Base-by-base conservation (phyloP, 495 filamentous ascomycete genomes). In the Paragyromitra xinjiangensis region DNA sequence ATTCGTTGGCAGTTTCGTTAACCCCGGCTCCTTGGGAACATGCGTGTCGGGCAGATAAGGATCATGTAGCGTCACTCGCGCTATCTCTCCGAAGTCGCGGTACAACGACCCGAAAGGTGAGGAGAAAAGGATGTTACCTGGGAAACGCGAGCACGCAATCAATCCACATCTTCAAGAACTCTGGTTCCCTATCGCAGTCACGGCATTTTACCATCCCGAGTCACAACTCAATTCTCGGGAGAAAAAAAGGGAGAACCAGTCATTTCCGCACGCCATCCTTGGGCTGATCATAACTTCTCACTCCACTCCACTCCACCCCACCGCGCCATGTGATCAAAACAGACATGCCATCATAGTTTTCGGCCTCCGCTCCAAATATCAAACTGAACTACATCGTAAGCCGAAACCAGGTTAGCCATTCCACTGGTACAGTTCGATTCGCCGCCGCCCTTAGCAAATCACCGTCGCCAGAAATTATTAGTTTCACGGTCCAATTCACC, bases 11-110 rank as follows among this genome's bases (percentile, higher is more conserved):
- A 34, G 37, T 58, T 39, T 64, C 59, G 67, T 55, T 16, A 40
- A 61, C 73, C 67, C 61, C 24, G 73, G 73, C 56, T 40, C 69
- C 64, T 53, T 55, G 45, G 39, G 62, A 61, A 69, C 51, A 45
- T 42, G 51, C 50, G 37, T 24, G 12, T 55, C 44, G 24, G 34
- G 40, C 40, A 66, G 69, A 77, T 65, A 77, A 67, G 70, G 64
- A 73, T 77, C 74, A 77, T 51, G 62, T 44, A 65, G 42, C 42
- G 50, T 77, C 74, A 77, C 74, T 77, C 74, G 73, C 24, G 45
- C 26, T 44, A 66, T 44, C 39, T 16, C 24, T 19, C 66, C 64
- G 24, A 61, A 44, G 24, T 42, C 26, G 40, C 72, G 64, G 72
- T 69, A 55, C 64, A 51, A 55, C 12, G 64, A 75, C 55, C 64